Evolutionary conservation across 306 rosid species (phyloP), one percentile per base, ranked within the genome.

Genomic region (Gastrolobium villosum): DNA sequence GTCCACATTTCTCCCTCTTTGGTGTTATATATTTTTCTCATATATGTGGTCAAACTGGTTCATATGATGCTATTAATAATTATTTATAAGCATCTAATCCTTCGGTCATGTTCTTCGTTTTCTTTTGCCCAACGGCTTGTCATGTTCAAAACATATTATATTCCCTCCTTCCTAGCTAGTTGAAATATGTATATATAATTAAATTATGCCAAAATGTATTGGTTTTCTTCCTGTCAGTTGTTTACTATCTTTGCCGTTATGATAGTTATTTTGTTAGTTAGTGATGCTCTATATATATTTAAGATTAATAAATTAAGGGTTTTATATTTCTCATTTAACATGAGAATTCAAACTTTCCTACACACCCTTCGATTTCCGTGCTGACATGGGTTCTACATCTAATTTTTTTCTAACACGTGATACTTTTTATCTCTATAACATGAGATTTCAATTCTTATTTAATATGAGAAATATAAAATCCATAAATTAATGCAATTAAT

Each of bases 181-280:
- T 72, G 74, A 59, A 72, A 76, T 57, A 13, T 43, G 59, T 39
- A 45, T 63, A 48, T 39, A 45, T 63, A 48, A 63, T 15, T 50
- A 55, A 65, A 57, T 56, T 63, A 57, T 67, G 75, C 40, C 1
- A 37, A 46, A 26, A 26, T 52, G 1, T 7, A 5, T 30, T 0
- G 13, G 72, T 71, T 60, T 43, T 11, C 32, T 37, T 52, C 10
- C 32, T 49, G 39, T 5, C 7, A 50, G 36, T 74, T 80, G 8
- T 71, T 65, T 75, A 54, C 13, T 49, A 45, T 44, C 15, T 20
- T 62, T 67, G 64, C 84, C 63, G 89, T 85, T 87, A 72, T 64
- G 87, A 37, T 85, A 78, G 89, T 90, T 80, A 44, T 40, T 10
- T 69, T 77, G 86, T 86, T 86, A 82, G 89, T 90, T 82, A 78